Evolutionary conservation across 164 flowering plant genomes (phyloP), one percentile per base, ranked within the genome.

Genomic region (Annona squamosa): DNA sequence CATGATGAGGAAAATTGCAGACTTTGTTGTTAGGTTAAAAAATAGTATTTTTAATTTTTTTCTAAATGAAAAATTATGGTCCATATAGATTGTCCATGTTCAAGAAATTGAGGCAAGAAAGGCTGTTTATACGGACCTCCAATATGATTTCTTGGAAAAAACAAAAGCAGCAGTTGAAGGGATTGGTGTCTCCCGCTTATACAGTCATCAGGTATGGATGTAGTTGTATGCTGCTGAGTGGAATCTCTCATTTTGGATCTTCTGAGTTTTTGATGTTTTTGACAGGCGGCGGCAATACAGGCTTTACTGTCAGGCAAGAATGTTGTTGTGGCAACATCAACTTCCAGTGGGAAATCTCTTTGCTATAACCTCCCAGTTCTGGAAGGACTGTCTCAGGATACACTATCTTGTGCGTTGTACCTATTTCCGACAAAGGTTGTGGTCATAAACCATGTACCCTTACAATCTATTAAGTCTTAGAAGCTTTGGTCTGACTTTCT

Each of bases 281-380:
- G 72, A 26, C 81, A 95, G 98, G 94, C 89, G 37, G 93, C 89
- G 73, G 86, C 99, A 43, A 83, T 95, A 75, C 71, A 77, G 71
- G 92, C 94, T 72, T 90, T 92, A 46, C 89, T 91, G 75, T 75
- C 88, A 71, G 88, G 92, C 57, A 88, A 89, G 81, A 84, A 86
- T 85, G 96, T 95, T 69, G 88, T 86, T 68, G 94, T 95, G 52
- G 89, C 99, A 52, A 95, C 99, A 71, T 86, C 89, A 92, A 92
- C 98, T 71, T 92, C 99, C 4, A 95, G 99, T 83, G 99, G 99
- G 73, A 95, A 95, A 80, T 95, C 99, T 72, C 90, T 95, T 78
- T 95, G 99, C 81, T 95, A 90, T 80, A 95, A 95, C 80, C 59
- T 95, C 68, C 98, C 99, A 79, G 98, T 95, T 73, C 76, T 95